These are phyloP conservation scores for Suhomyces terraborum DNA, from an alignment of 1,139 yeast genomes.

Conservation along the genomic window DNA sequence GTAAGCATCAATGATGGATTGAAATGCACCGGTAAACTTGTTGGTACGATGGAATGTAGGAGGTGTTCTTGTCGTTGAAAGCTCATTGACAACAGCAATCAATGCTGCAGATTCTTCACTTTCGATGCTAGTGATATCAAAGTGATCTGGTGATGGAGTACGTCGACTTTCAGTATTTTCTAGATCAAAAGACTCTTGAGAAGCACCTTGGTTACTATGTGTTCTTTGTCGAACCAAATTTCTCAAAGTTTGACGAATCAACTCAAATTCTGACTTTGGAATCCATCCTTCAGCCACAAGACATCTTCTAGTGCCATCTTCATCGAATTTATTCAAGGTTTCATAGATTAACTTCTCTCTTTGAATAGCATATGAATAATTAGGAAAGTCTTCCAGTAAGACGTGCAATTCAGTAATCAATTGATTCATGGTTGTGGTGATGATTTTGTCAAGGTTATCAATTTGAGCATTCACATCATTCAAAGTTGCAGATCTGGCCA, in stretches of 20 bases:
- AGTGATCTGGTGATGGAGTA: conserved; percentile 27
- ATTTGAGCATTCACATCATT: conserved; percentile 59
- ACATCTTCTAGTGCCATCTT: conserved; percentile 81
- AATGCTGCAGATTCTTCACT: conserved; percentile 33
- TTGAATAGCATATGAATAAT: conserved; percentile 46
- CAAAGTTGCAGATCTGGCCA: conserved; percentile 55
- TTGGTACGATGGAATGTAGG: conserved; percentile 93
- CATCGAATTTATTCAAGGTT: conserved; percentile 77
- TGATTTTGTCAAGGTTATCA: conserved; percentile 53
- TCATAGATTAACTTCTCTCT: conserved; percentile 78
- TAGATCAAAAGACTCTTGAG: conserved; percentile 28
- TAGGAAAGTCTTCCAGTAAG: conserved; percentile 57
- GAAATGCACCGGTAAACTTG: conserved; percentile 91
- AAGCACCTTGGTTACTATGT: conserved; percentile 3
- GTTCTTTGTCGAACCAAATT: conserved; percentile 31
- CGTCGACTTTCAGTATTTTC: conserved; percentile 13
- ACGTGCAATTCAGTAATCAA: conserved; percentile 69
- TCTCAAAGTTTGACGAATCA: conserved; percentile 29
- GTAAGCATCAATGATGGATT: conserved; percentile 90
- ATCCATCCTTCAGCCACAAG: conserved; percentile 99
- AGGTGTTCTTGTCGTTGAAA: conserved; percentile 80
- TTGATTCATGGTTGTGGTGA: conserved; percentile 69
- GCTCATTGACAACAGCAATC: conserved; percentile 69
- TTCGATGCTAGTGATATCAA: conserved; percentile 24
- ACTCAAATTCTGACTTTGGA: conserved; percentile 44